A percentile compares a stretch with the other conserved stretches of the same genome.
These are phyloP conservation scores for Diaporthe destruens DNA, from an alignment of 2,329 filamentous ascomycete species.

Conservation along the genomic window DNA sequence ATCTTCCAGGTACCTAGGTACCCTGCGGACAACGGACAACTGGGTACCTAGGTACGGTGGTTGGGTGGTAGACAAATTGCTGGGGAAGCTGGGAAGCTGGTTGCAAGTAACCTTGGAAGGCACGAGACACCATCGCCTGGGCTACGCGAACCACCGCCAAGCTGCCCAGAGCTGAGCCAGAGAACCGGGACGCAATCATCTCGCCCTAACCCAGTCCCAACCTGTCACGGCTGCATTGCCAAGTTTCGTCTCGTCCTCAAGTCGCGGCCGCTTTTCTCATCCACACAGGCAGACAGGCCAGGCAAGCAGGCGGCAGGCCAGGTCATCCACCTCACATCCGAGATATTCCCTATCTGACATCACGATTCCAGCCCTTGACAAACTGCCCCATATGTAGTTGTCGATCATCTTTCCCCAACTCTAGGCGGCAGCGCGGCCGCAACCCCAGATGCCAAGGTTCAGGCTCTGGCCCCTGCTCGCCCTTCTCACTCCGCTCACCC, in stretches of 20 bases:
- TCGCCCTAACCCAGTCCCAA: not conserved
- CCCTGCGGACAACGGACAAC: too few relatives aligned
- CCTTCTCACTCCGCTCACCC: constrained; percentile 24
- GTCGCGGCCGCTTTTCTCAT: constrained; percentile 15
- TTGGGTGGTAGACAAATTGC: too few relatives aligned
- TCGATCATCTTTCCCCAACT: constrained; percentile 1
- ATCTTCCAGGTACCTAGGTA: too few relatives aligned
- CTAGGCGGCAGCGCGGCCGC: not conserved
- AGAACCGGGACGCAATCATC: constrained; percentile 33
- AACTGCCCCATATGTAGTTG: constrained; percentile 4
- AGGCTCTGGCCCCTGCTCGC: not conserved
- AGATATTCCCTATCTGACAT: constrained; percentile 40
- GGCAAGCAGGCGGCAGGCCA: too few relatives aligned
- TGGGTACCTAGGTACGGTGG: too few relatives aligned
- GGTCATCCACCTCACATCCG: constrained; percentile 28
- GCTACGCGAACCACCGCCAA: constrained; percentile 29
- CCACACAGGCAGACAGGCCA: not conserved
- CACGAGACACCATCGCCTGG: not conserved
- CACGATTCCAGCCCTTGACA: constrained; percentile 11
- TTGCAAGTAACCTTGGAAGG: not conserved
- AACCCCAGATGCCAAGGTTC: constrained; percentile 18
- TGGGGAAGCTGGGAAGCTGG: not conserved
- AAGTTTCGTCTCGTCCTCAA: constrained; percentile 12
- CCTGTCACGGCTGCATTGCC: constrained; percentile 23
- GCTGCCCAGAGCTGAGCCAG: constrained; percentile 29